Evolutionary conservation across 176 grass and related monocot species (phyloP).

Genomic region (Aegilops tauschii): DNA sequence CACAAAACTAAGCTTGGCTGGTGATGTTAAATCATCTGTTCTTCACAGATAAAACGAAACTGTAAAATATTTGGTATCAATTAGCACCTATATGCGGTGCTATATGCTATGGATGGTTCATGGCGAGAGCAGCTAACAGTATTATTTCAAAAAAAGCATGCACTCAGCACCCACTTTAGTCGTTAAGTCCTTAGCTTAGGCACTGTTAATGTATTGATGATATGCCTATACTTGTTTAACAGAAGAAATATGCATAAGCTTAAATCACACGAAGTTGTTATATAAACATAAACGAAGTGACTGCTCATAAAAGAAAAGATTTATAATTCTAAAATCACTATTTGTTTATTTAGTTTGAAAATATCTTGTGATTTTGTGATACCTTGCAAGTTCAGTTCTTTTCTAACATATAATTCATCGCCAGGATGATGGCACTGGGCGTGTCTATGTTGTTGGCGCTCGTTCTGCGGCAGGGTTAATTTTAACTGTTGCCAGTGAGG

Average conservation of each 20-base stretch:
- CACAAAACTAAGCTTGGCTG: background rate
- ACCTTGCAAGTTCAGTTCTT: constrained; percentile 4
- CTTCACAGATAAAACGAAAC: background rate
- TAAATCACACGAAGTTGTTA: background rate
- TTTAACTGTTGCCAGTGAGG: constrained; percentile 93
- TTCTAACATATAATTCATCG: constrained; percentile 28
- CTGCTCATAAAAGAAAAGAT: background rate
- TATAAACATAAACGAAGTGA: constrained; percentile 5
- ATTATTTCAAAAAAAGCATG: background rate
- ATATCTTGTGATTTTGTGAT: background rate
- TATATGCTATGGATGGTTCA: background rate
- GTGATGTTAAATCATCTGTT: background rate
- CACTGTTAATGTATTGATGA: constrained; percentile 7
- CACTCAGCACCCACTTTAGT: background rate
- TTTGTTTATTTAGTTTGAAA: background rate
- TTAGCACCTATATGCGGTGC: background rate
- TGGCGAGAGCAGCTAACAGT: background rate
- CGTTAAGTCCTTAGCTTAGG: background rate
- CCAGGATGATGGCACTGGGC: constrained; percentile 95
- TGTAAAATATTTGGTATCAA: background rate
- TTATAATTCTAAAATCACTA: background rate
- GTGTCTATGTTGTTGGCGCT: constrained; percentile 75
- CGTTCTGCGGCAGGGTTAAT: constrained; percentile 76
- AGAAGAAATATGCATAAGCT: constrained; percentile 4
- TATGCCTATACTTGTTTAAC: background rate